Evolutionary conservation across 1,139 yeast species (phyloP).

Genomic region (Scheffersomyces quercinus): DNA sequence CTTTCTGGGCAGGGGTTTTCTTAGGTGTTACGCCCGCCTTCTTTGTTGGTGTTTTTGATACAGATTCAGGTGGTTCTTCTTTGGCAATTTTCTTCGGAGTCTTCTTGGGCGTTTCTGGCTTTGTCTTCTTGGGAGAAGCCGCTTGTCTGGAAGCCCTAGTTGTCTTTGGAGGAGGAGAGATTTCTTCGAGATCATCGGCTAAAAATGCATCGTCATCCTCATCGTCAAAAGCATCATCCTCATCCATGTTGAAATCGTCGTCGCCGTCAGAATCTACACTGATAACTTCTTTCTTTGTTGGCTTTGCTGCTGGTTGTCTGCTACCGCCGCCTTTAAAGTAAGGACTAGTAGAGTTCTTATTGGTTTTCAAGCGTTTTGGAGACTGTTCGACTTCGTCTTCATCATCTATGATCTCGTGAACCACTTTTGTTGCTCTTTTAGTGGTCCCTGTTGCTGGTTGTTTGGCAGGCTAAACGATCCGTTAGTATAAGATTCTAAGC

Average conservation of each 20-base stretch:
- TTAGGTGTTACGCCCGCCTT: constrained; percentile 6
- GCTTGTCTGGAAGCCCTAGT: constrained; percentile 3
- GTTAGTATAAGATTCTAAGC: no score
- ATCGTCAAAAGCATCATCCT: constrained; percentile 15
- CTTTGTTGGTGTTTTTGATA: constrained; percentile 8
- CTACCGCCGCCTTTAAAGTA: no score
- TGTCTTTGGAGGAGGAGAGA: constrained; percentile 4
- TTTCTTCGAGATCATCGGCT: not conserved
- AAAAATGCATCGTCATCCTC: constrained; percentile 6
- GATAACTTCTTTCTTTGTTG: constrained; percentile 3
- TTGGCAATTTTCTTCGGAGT: constrained; percentile 8
- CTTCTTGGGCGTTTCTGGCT: constrained; percentile 6
- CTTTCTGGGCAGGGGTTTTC: constrained; percentile 3
- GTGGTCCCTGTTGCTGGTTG: no score
- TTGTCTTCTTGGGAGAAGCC: constrained; percentile 6
- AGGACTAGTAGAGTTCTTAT: no score
- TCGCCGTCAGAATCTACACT: constrained; percentile 20
- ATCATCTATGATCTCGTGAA: no score
- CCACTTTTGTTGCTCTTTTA: no score
- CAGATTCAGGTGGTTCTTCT: constrained; percentile 1
- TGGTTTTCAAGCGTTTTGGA: no score
- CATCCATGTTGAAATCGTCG: constrained; percentile 13
- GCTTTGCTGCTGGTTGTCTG: no score
- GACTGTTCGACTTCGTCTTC: no score
- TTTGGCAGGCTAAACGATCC: no score